A percentile compares a stretch with the other conserved stretches of the same genome.
Conservation (phyloP, 306 rosid species). For the Prunus kanzakura region DNA sequence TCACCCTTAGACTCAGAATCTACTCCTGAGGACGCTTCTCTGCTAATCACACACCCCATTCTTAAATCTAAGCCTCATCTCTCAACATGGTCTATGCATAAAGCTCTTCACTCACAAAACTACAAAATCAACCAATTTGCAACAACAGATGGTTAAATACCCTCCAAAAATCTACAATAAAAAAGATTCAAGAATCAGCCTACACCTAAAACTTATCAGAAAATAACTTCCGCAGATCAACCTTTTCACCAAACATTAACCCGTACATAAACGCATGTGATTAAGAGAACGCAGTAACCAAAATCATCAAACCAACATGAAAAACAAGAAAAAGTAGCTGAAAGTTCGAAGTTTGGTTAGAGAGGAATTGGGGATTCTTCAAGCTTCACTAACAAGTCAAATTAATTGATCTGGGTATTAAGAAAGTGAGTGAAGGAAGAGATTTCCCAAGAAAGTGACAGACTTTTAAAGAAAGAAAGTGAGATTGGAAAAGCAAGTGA, state of each 20-base stretch:
- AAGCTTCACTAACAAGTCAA: not conserved
- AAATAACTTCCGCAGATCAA: not conserved
- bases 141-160: constrained; percentile 3
- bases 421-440: not conserved
- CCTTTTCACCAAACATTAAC: not conserved
- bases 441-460: constrained; percentile 9
- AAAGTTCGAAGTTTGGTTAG: not conserved
- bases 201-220: constrained; percentile 8
- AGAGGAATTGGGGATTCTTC: constrained; percentile 20
- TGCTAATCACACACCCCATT: constrained; percentile 84
- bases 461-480: constrained; percentile 5
- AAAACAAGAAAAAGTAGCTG: not conserved
- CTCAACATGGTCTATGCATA: constrained; percentile 31
- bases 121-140: constrained; percentile 22
- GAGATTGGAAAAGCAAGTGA: constrained; percentile 3
- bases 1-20: constrained; percentile 52
- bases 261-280: not conserved
- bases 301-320: not conserved
- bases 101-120: constrained; percentile 22
- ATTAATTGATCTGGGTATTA: constrained; percentile 24
- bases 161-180: not conserved
- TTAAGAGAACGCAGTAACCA: constrained; percentile 11
- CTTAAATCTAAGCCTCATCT: constrained; percentile 59
- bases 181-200: constrained; percentile 2
- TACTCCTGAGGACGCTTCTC: constrained; percentile 53